Conservation (phyloP, 164 flowering plant genomes). For the Kingdonia uniflora region DNA sequence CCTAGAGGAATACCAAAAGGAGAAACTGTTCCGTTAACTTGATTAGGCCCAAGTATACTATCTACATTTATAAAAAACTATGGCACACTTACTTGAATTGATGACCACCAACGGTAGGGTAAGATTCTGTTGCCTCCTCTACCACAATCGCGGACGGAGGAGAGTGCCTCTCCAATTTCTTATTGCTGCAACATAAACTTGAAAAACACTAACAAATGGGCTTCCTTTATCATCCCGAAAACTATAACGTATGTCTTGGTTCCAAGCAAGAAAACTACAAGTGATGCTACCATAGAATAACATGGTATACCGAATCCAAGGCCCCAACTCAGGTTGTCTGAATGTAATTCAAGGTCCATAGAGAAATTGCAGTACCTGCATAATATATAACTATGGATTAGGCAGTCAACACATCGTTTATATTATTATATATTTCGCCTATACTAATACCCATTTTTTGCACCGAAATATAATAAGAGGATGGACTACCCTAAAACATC, state of each 20-base stretch:
- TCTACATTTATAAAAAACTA: too few relatives aligned
- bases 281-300: conserved; percentile 6
- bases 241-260: conserved; percentile 10
- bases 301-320: conserved; percentile 15
- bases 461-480: too few relatives aligned
- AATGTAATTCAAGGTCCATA: conserved; percentile 26
- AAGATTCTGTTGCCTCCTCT: neutral
- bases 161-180: neutral
- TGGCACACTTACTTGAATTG: conserved; percentile 8
- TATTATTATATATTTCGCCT: too few relatives aligned
- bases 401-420: too few relatives aligned
- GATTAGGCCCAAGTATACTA: too few relatives aligned
- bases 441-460: too few relatives aligned
- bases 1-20: neutral
- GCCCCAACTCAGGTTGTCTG: conserved; percentile 32
- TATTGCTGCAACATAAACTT: conserved; percentile 2
- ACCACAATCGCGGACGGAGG: neutral
- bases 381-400: too few relatives aligned
- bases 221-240: conserved; percentile 5
- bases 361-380: conserved; percentile 17
- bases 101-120: neutral
- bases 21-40: too few relatives aligned
- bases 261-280: conserved; percentile 10
- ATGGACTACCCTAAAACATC: too few relatives aligned
- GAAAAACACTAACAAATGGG: conserved; percentile 1